Conservation (phyloP, 495 filamentous ascomycete genomes). For the Trichodelitschia bisporula region DNA sequence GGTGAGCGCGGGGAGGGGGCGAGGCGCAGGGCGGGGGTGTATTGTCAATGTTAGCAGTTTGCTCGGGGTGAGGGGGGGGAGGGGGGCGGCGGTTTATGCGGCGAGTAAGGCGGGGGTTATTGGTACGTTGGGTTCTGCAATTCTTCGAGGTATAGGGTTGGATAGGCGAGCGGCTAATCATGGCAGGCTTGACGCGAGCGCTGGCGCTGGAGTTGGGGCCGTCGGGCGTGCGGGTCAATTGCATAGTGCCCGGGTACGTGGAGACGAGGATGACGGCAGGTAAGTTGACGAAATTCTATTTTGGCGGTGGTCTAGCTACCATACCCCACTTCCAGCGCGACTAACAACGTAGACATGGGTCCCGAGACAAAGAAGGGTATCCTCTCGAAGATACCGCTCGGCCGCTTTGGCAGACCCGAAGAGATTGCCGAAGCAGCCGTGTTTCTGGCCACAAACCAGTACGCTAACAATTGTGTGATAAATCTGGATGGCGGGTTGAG, state of each 20-base stretch:
- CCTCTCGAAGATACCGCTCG: slow-evolving; percentile 28
- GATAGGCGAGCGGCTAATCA: too few relatives aligned
- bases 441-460: slow-evolving; percentile 54
- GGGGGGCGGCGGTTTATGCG: slow-evolving; percentile 46
- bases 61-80: slow-evolving; percentile 34
- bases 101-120: slow-evolving; percentile 61
- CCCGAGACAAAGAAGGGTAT: background rate
- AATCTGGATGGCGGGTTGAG: slow-evolving; percentile 73
- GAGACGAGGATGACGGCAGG: slow-evolving; percentile 51
- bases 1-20: slow-evolving; percentile 11
- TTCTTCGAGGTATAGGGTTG: too few relatives aligned
- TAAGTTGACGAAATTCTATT: slow-evolving; percentile 14
- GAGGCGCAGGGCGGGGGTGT: slow-evolving; percentile 9
- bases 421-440: slow-evolving; percentile 64
- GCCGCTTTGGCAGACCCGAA: slow-evolving; percentile 36
- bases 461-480: slow-evolving; percentile 64
- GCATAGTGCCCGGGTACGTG: slow-evolving; percentile 65
- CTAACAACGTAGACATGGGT: background rate
- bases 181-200: slow-evolving; percentile 38
- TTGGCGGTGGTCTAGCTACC: background rate
- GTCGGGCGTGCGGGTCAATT: slow-evolving; percentile 43
- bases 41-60: slow-evolving; percentile 68
- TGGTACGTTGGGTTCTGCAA: slow-evolving; percentile 25
- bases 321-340: background rate
- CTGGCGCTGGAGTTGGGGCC: slow-evolving; percentile 36